Conservation (phyloP, 2,329 filamentous ascomycete species). For the Chaetomiaceae sp. region DNA sequence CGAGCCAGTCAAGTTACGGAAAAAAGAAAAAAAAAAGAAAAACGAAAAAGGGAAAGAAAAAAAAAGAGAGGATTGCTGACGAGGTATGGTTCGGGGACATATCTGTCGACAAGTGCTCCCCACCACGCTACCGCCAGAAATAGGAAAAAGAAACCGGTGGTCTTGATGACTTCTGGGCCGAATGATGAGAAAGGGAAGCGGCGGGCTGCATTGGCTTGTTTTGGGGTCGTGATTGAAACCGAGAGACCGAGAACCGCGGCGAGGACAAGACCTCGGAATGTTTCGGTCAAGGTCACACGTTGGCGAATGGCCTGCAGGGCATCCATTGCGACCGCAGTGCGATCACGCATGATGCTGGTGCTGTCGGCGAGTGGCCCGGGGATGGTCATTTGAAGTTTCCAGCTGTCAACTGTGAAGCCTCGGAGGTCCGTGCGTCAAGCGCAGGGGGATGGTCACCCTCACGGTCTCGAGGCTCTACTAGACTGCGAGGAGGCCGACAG, state of each 20-base stretch:
- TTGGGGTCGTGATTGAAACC: background rate
- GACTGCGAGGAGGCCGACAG: too few species aligned
- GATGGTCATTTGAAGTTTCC: too few species aligned
- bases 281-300: conserved; percentile 5
- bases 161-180: background rate
- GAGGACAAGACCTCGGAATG: conserved; percentile 18
- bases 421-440: background rate
- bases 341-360: too few species aligned
- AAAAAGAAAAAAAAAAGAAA: too few species aligned
- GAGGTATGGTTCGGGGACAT: conserved; percentile 52
- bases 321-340: conserved; percentile 13
- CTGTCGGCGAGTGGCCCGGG: too few species aligned
- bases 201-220: background rate
- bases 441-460: too few species aligned
- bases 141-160: conserved; percentile 21
- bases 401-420: too few species aligned
- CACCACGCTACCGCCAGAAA: conserved; percentile 34
- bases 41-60: too few species aligned
- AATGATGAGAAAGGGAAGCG: background rate
- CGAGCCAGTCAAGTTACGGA: background rate
- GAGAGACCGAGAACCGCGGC: conserved; percentile 6
- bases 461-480: too few species aligned
- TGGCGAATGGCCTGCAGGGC: conserved; percentile 1
- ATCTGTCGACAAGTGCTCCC: conserved; percentile 36
- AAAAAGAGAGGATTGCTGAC: conserved; percentile 33